Conservation (phyloP, 257 asterid genomes). For the Cordia subcordata region DNA sequence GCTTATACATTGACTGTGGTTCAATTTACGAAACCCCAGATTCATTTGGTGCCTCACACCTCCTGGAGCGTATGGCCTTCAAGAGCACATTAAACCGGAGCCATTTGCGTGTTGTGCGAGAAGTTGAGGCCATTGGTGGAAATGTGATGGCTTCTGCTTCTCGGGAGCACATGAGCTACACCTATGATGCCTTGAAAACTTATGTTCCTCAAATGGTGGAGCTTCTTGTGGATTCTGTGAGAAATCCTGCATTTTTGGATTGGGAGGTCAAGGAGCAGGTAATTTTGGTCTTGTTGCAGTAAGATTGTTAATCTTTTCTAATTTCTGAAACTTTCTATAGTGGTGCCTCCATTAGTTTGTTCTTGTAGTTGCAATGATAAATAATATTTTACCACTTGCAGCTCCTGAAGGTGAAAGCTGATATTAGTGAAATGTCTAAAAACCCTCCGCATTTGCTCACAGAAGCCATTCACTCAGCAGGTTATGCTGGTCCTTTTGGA, state of each 20-base stretch:
- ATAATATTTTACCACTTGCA: constrained; percentile 19
- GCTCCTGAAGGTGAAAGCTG: constrained; percentile 57
- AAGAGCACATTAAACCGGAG: constrained; percentile 81
- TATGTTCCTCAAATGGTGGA: constrained; percentile 90
- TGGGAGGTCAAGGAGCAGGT: constrained; percentile 99
- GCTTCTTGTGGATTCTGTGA: constrained; percentile 71
- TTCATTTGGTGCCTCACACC: constrained; percentile 78
- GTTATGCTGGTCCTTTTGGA: constrained; percentile 64
- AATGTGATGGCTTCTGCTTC: constrained; percentile 67
- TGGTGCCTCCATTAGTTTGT: not conserved
- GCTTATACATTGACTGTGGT: constrained; percentile 84
- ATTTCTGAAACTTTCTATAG: not conserved
- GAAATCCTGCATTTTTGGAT: constrained; percentile 88
- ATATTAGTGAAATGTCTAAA: constrained; percentile 57
- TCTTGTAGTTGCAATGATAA: not conserved
- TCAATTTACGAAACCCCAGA: constrained; percentile 77
- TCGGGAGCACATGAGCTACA: constrained; percentile 79
- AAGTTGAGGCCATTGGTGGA: constrained; percentile 97
- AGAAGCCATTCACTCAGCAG: constrained; percentile 83
- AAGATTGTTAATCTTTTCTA: not conserved
- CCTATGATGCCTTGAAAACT: constrained; percentile 71
- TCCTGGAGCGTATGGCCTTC: constrained; percentile 93
- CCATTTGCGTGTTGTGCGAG: constrained; percentile 78
- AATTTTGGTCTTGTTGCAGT: constrained; percentile 5
- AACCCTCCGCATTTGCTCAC: constrained; percentile 70